These are phyloP conservation scores for Candida sakaeoensis DNA, from an alignment of 805 yeast genomes.

Conservation along the genomic window DNA sequence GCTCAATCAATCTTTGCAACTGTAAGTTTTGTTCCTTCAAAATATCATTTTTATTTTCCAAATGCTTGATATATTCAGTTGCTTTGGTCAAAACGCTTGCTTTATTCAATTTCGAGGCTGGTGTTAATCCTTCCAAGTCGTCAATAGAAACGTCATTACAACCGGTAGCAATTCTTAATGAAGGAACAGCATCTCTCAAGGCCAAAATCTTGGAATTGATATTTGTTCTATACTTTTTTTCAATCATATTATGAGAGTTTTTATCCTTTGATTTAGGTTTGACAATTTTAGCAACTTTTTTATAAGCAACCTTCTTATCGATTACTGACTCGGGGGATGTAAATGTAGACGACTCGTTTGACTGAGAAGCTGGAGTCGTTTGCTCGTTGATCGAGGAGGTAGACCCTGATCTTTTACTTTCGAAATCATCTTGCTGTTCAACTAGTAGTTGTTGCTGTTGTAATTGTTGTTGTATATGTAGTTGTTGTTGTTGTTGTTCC, in stretches of 20 bases:
- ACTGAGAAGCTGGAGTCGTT: conserved; percentile 8
- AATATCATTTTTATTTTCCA: conserved; percentile 56
- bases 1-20: conserved; percentile 34
- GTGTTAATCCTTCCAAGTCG: conserved; percentile 68
- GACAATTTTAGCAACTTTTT: conserved; percentile 19
- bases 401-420: conserved; percentile 7
- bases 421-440: neutral
- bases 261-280: conserved; percentile 54
- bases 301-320: neutral
- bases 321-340: conserved; percentile 17
- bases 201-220: conserved; percentile 68
- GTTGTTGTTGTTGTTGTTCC: conserved; percentile 1
- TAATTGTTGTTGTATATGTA: conserved; percentile 3
- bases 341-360: conserved; percentile 11
- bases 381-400: conserved; percentile 8
- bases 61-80: conserved; percentile 71
- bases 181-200: conserved; percentile 73
- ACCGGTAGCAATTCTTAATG: conserved; percentile 61
- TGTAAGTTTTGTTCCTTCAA: conserved; percentile 46
- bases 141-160: conserved; percentile 38
- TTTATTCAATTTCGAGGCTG: conserved; percentile 73
- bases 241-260: conserved; percentile 74
- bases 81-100: conserved; percentile 75
- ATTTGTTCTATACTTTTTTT: conserved; percentile 75
- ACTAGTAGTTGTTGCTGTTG: neutral